Evolutionary conservation across 176 grass and related monocot species (phyloP).

Genomic region (Musa schizocarpa): DNA sequence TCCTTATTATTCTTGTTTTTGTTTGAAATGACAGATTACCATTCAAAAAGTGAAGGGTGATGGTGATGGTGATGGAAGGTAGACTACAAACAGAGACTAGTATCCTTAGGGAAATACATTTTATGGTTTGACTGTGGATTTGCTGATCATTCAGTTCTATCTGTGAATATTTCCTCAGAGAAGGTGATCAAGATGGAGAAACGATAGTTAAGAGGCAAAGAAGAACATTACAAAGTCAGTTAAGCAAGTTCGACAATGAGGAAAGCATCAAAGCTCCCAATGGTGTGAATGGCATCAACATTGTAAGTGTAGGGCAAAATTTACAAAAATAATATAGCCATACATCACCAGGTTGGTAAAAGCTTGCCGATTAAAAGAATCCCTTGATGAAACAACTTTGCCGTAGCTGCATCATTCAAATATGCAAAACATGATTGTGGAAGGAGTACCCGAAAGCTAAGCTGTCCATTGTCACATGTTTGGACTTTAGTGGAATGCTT

Average conservation of each 20-base stretch:
- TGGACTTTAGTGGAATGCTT: background rate
- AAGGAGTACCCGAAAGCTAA: background rate
- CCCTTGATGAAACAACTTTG: no score
- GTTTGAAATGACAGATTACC: conserved; percentile 75
- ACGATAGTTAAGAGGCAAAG: background rate
- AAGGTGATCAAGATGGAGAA: conserved; percentile 4
- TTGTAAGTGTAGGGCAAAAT: conserved; percentile 38
- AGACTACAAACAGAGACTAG: background rate
- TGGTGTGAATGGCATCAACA: conserved; percentile 32
- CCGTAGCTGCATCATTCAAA: no score
- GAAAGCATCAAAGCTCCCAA: conserved; percentile 34
- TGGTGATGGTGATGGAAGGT: conserved; percentile 56
- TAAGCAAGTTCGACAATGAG: conserved; percentile 60
- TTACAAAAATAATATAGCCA: conserved; percentile 21
- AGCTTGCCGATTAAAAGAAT: no score
- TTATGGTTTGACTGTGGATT: background rate
- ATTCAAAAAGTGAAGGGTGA: conserved; percentile 79
- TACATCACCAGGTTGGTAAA: conserved; percentile 17
- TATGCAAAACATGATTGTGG: no score
- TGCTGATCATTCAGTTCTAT: background rate
- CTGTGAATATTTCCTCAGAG: background rate
- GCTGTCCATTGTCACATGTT: background rate
- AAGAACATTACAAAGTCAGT: conserved; percentile 62
- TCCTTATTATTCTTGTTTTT: conserved; percentile 15
- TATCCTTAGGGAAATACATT: background rate